Conservation (phyloP, 2,329 filamentous ascomycete genomes). For the Tolypocladium paradoxum region DNA sequence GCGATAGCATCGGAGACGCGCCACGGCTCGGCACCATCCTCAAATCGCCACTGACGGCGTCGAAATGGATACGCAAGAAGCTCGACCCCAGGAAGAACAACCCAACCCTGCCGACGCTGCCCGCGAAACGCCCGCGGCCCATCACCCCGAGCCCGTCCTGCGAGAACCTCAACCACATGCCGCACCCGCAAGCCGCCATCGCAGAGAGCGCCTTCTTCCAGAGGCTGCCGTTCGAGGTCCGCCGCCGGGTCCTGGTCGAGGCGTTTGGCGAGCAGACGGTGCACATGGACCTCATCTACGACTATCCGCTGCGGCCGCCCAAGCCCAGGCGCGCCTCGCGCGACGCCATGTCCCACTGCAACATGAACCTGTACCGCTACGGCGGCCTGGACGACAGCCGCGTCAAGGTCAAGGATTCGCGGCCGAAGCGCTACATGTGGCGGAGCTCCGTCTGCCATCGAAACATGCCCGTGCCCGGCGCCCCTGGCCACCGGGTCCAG, state of each 20-base stretch:
- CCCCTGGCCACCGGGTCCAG: conserved; percentile 4
- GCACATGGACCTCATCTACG: conserved; percentile 12
- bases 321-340: background rate
- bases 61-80: background rate
- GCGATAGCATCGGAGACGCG: background rate
- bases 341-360: background rate
- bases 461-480: conserved; percentile 2
- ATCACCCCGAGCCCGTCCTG: conserved; percentile 3
- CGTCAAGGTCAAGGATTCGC: conserved; percentile 2
- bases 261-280: conserved; percentile 13
- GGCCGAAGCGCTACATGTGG: conserved; percentile 13
- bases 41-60: background rate
- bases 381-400: background rate
- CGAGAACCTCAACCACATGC: conserved; percentile 2
- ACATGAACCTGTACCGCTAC: background rate
- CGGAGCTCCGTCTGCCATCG: conserved; percentile 15
- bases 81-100: background rate
- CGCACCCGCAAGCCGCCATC: background rate
- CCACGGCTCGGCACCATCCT: background rate
- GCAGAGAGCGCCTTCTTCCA: conserved; percentile 15
- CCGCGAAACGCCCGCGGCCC: conserved; percentile 1
- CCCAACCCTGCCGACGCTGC: background rate
- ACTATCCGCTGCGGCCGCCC: background rate
- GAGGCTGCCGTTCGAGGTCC: conserved; percentile 21
- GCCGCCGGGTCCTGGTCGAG: conserved; percentile 16